Conservation (phyloP, 352 stramenopile species). For the Thraustochytrium striatum region DNA sequence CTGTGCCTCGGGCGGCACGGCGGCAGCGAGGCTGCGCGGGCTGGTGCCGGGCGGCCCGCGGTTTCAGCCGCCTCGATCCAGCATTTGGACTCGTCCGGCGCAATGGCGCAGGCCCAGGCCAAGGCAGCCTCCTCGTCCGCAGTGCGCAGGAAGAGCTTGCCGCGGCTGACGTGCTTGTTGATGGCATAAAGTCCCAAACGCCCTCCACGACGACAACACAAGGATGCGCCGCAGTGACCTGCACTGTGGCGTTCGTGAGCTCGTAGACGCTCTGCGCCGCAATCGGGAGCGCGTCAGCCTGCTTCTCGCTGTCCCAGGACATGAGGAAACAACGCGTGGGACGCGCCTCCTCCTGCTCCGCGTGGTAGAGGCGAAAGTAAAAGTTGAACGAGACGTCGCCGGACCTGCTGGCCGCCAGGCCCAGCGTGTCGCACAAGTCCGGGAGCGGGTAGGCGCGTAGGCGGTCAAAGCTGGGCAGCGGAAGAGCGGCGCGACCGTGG, state of each 20-base stretch:
- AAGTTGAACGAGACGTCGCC: conserved; percentile 15
- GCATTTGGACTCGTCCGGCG: neutral
- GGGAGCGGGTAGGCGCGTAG: neutral
- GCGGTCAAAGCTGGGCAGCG: neutral
- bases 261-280: conserved; percentile 32
- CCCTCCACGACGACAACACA: neutral
- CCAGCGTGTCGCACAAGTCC: neutral
- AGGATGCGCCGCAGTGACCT: neutral
- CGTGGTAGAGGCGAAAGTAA: conserved; percentile 18
- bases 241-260: neutral
- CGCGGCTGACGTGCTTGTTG: conserved; percentile 11
- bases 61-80: neutral
- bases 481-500: neutral
- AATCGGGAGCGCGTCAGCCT: conserved; percentile 5
- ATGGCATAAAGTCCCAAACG: neutral
- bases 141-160: conserved; percentile 6
- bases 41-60: too few species aligned
- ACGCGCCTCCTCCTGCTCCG: neutral
- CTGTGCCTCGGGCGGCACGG: too few species aligned
- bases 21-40: too few species aligned
- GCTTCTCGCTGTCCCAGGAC: conserved; percentile 3
- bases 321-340: neutral
- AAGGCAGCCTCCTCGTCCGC: neutral
- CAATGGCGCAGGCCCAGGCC: conserved; percentile 3
- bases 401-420: neutral